Evolutionary conservation across 495 filamentous ascomycete species (phyloP).

Genomic region (Xylaria sp.): DNA sequence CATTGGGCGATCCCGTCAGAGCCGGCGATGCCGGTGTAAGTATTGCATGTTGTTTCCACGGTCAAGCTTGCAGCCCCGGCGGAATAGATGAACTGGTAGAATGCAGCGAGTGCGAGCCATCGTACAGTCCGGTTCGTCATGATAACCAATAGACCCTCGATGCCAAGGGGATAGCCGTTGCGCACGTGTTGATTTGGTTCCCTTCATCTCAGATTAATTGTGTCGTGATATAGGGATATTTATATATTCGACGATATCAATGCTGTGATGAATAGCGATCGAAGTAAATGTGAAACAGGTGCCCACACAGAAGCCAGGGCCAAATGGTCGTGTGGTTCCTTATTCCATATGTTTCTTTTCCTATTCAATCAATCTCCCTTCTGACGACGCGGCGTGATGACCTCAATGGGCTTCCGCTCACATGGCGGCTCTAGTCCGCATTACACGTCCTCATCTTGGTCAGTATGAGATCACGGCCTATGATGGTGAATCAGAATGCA

Average conservation of each 20-base stretch:
- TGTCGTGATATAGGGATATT: slow-evolving; percentile 2
- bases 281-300: slow-evolving; percentile 3
- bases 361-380: neutral
- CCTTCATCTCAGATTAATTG: slow-evolving; percentile 19
- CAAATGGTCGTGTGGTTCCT: slow-evolving; percentile 21
- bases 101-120: slow-evolving; percentile 27
- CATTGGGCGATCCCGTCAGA: slow-evolving; percentile 62
- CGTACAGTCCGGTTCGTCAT: slow-evolving; percentile 13
- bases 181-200: neutral
- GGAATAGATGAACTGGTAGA: slow-evolving; percentile 31
- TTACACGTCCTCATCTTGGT: slow-evolving; percentile 16
- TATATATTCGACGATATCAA: slow-evolving; percentile 11
- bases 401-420: slow-evolving; percentile 9
- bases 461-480: no score
- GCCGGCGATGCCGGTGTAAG: slow-evolving; percentile 30
- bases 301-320: neutral
- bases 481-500: no score
- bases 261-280: neutral
- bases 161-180: slow-evolving; percentile 1
- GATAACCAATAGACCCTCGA: neutral
- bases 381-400: slow-evolving; percentile 9
- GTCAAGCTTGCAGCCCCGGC: slow-evolving; percentile 28
- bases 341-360: neutral
- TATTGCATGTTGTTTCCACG: slow-evolving; percentile 37
- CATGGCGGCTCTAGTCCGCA: slow-evolving; percentile 20